Evolutionary conservation across 768 basidiomycete genomes (phyloP), one percentile per base, ranked within the genome.

Genomic region (Tulasnella calospora): DNA sequence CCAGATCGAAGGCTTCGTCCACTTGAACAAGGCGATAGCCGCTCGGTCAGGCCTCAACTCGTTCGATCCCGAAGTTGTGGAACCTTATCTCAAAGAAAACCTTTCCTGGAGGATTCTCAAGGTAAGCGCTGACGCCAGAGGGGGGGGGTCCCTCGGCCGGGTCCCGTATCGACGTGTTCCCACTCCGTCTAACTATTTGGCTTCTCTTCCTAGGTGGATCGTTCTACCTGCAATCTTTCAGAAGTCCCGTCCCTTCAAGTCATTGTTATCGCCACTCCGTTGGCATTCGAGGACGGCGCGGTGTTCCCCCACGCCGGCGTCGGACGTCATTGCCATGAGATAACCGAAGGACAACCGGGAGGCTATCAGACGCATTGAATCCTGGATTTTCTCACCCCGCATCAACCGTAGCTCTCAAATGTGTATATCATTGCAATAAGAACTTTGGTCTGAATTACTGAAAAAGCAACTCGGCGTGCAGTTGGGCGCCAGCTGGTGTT

Each of bases 61-160:
- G 21, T 57, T 76, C 41, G 51, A 76, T 38, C 75, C 75, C 36
- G 75, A 76, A 19, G 55, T 67, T 6, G 55, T 76, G 30, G 67
- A 55, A 41, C 75, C 75, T 33, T 61, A 36, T 35, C 41, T 76
- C 9, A 76, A 57, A 30, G 75, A 61, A 27, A 35, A 67, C 33
- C 33, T 76, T 27, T 17, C 47, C 40, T 76, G 75, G 75, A 51
- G 61, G n/a, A 35, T 76, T 61, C 75, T 55, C 47, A 61, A 67
- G 75, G 75, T 76, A 41, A 76, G 75, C 33, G 74, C 38, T 27
- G 9, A 17, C 33, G 30, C 33, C 9, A 8, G 27, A 17, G 9
- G n/a, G 15, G 17, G 13, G 44, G 44, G 44, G 13, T 19, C 17
- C 44, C 12, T 2, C 12, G 44, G 5, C 33, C 23, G 57, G 4